phyloP scores from a whole-genome alignment of 805 yeast species.

The Wickerhamomyces chaumierensis region DNA sequence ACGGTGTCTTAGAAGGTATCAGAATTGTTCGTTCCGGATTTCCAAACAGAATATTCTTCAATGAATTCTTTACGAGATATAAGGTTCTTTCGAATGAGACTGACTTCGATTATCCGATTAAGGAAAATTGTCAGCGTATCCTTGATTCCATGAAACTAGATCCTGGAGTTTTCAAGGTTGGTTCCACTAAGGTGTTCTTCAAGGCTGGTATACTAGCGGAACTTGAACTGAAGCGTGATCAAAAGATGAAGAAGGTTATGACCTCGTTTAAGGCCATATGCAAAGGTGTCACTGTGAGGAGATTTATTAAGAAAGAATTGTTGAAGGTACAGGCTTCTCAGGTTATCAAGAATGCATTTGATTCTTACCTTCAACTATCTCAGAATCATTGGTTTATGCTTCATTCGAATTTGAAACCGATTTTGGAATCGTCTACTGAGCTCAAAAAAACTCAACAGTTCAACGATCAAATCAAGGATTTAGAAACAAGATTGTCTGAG shows the following conservation, averaged over 20 bases:
- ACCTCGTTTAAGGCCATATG: constrained; percentile 51
- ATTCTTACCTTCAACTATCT: constrained; percentile 33
- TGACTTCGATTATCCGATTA: constrained; percentile 34
- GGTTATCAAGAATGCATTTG: constrained; percentile 51
- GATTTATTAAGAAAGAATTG: constrained; percentile 33
- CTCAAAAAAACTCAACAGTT: constrained; percentile 46
- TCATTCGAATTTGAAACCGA: constrained; percentile 61
- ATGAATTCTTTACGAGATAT: constrained; percentile 70
- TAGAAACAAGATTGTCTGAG: constrained; percentile 35
- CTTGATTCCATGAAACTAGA: constrained; percentile 55
- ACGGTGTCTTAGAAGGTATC: constrained; percentile 97
- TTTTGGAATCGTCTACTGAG: constrained; percentile 53
- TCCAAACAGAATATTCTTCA: constrained; percentile 83
- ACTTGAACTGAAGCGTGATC: constrained; percentile 70
- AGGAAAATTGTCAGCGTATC: constrained; percentile 59
- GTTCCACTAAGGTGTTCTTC: constrained; percentile 87
- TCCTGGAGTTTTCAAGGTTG: constrained; percentile 76
- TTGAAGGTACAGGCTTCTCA: constrained; percentile 59
- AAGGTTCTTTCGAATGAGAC: constrained; percentile 48
- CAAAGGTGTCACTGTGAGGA: constrained; percentile 55
- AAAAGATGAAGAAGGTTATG: constrained; percentile 41
- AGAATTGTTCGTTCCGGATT: constrained; percentile 95
- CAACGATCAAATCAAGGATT: constrained; percentile 40
- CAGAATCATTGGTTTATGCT: constrained; percentile 74
- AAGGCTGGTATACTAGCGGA: constrained; percentile 94